Evolutionary conservation across 306 rosid species (phyloP).

Genomic region (Vigna nakashimae): DNA sequence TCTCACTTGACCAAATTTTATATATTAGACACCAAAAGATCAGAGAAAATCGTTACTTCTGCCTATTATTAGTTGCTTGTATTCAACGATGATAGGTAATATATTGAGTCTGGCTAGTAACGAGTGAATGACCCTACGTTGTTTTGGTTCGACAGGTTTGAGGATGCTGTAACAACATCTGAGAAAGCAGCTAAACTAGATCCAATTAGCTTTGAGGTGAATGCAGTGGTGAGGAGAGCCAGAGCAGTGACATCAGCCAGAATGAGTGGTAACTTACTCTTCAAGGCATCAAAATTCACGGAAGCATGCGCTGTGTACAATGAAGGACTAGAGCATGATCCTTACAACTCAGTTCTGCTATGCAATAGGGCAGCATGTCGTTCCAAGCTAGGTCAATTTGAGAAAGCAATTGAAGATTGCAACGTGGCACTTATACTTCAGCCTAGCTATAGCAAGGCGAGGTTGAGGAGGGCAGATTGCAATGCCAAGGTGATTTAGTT

Average conservation of each 20-base stretch:
- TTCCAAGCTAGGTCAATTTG: conserved; percentile 83
- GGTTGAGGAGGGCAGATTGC: conserved; percentile 87
- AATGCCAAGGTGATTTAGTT: conserved; percentile 72
- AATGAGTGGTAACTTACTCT: conserved; percentile 85
- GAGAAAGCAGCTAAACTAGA: conserved; percentile 70
- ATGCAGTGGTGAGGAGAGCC: conserved; percentile 63
- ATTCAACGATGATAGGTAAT: background rate
- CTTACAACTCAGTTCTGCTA: conserved; percentile 73
- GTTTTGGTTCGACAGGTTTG: conserved; percentile 64
- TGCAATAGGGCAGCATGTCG: conserved; percentile 98
- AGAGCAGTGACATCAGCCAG: conserved; percentile 73
- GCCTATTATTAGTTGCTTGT: background rate
- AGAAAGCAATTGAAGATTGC: conserved; percentile 96
- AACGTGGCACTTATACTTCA: conserved; percentile 69
- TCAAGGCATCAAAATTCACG: conserved; percentile 74
- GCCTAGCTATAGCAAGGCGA: conserved; percentile 92
- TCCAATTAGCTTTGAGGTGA: conserved; percentile 66
- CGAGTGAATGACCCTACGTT: conserved; percentile 49
- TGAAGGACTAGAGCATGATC: conserved; percentile 85
- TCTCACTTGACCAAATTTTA: background rate
- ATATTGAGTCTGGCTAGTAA: background rate
- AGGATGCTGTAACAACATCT: conserved; percentile 75
- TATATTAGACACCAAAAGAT: background rate
- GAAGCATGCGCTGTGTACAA: conserved; percentile 77
- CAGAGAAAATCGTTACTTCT: background rate